These are phyloP conservation scores for Diaporthe capsici DNA, from an alignment of 2,329 filamentous ascomycete species.

Conservation along the genomic window DNA sequence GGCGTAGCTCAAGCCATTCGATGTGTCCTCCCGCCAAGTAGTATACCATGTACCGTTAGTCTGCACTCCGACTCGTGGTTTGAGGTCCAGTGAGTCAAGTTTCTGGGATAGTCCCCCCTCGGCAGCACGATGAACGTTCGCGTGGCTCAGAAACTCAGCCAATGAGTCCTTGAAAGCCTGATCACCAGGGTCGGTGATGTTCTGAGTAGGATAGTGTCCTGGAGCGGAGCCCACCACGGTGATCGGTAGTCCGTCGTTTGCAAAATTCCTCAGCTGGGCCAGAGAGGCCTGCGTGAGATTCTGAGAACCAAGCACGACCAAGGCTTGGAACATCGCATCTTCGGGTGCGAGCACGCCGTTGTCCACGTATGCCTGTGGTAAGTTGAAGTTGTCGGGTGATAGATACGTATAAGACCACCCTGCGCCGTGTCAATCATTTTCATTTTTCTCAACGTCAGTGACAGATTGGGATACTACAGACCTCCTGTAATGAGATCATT, in stretches of 20 bases:
- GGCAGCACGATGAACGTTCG: slow-evolving; percentile 21
- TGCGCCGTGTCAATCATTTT: background rate
- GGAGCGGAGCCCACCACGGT: slow-evolving; percentile 48
- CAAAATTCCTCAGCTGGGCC: slow-evolving; percentile 46
- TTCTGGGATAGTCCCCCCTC: slow-evolving; percentile 5
- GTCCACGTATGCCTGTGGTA: slow-evolving; percentile 53
- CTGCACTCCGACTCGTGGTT: background rate
- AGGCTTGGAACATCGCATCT: slow-evolving; percentile 55
- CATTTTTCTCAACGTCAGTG: background rate
- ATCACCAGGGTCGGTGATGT: background rate
- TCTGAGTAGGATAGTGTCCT: background rate
- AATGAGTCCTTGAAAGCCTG: background rate
- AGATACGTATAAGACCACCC: slow-evolving; percentile 60
- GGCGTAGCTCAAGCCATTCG: slow-evolving; percentile 5
- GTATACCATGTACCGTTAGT: slow-evolving; percentile 34
- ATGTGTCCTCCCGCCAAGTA: slow-evolving; percentile 26
- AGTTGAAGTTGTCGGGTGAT: slow-evolving; percentile 58
- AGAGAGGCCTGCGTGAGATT: slow-evolving; percentile 44
- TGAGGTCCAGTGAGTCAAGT: slow-evolving; percentile 3
- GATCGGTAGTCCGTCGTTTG: slow-evolving; percentile 56
- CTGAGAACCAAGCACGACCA: slow-evolving; percentile 15
- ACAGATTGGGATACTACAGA: background rate
- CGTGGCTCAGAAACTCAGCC: slow-evolving; percentile 5
- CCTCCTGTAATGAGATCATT: background rate
- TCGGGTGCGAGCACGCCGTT: slow-evolving; percentile 54